Base-by-base conservation (phyloP, 371 early-diverging fungal species). In the Circinella umbellata region DNA sequence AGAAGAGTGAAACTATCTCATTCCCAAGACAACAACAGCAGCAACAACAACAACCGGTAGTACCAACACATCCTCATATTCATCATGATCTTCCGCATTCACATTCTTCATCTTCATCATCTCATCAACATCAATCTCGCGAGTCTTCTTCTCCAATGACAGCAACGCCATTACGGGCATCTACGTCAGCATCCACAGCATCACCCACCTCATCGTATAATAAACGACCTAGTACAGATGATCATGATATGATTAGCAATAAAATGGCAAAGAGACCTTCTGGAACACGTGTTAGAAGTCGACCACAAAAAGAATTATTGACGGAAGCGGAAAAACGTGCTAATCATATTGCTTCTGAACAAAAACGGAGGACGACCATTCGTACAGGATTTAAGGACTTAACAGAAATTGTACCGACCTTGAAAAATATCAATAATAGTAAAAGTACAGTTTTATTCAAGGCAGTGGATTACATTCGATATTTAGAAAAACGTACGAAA, bases 261-360 rank as follows among this genome's bases (percentile, higher is more conserved):
- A 51, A 51, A 6, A 51, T 51, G 20, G 37, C 57, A 48, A 48
- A 42, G 18, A 39, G n/a, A 42, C 18, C 38, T 10, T 20, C 77
- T 37, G 66, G 66, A 18, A 34, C 37, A 64, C 57, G 57, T 7
- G 49, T 47, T 48, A 70, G 80, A 61, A 70, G 67, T 15, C 75
- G 76, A 61, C 73, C 79, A 4, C 81, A 80, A 18, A 85, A 85
- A 42, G 93, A 94, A 68, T 79, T 96, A 34, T 71, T 97, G 69
- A 93, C 95, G 0, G 95, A 94, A 42, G 86, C 91, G n/a, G 95
- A 96, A 67, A 96, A 96, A 78, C 86, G 93, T 67, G 89, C 91
- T 5, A 96, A 95, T 76, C 96, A 96, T 77, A 95, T 95, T 76
- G 93, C 91, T 0, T 93, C 94, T 14, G 96, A 96, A 73, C 94